These are phyloP conservation scores for Acer yangbiense DNA, from an alignment of 345 rosid genomes.

Conservation along the genomic window DNA sequence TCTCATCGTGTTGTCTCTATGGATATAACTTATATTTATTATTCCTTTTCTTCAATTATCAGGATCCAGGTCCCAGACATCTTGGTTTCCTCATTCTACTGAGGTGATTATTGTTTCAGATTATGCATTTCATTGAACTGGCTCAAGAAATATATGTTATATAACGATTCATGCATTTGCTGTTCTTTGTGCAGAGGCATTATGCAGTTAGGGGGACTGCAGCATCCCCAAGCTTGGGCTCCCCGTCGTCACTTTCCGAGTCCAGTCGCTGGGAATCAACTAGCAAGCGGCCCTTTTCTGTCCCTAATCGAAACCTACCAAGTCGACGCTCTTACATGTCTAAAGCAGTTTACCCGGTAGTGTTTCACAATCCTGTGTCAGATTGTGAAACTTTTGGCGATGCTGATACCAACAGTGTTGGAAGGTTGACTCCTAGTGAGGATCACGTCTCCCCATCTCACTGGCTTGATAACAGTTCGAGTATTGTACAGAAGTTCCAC, in stretches of 20 bases:
- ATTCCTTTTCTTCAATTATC: slow-evolving; percentile 25
- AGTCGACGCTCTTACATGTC: slow-evolving; percentile 54
- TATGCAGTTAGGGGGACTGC: slow-evolving; percentile 35
- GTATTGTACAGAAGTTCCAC: slow-evolving; percentile 45
- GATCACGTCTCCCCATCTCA: slow-evolving; percentile 48
- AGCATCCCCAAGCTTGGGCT: slow-evolving; percentile 56
- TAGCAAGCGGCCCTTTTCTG: slow-evolving; percentile 42
- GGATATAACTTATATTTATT: slow-evolving; percentile 8
- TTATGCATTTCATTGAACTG: slow-evolving; percentile 10
- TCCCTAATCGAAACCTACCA: slow-evolving; percentile 39
- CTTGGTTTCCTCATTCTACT: slow-evolving; percentile 46
- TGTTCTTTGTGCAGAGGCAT: slow-evolving; percentile 48
- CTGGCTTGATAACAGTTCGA: slow-evolving; percentile 46
- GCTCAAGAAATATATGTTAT: slow-evolving; percentile 2
- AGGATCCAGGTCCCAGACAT: slow-evolving; percentile 50
- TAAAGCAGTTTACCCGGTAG: slow-evolving; percentile 67
- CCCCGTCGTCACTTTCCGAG: slow-evolving; percentile 59
- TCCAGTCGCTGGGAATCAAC: slow-evolving; percentile 53
- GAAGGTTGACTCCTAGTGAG: slow-evolving; percentile 49
- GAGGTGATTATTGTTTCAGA: slow-evolving; percentile 45
- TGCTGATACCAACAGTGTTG: slow-evolving; percentile 41
- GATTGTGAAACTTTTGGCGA: slow-evolving; percentile 53
- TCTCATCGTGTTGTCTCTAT: not conserved
- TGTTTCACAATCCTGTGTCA: slow-evolving; percentile 82
- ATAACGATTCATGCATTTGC: slow-evolving; percentile 15